Conservation (phyloP, 192 early-diverging fungal genomes). For the Backusella australiensis region DNA sequence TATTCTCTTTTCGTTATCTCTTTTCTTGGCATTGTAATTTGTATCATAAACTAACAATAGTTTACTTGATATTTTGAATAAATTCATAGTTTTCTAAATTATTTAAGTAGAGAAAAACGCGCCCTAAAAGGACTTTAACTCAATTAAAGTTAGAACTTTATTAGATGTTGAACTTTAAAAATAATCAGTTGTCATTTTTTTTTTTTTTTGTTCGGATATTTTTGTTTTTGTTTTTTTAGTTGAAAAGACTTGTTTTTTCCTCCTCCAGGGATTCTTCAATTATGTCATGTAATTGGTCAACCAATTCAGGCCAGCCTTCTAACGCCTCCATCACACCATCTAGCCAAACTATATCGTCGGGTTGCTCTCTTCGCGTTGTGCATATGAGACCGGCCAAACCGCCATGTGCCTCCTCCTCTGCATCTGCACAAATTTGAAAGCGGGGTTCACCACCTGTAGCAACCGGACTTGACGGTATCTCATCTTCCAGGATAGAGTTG, state of each 20-base stretch:
- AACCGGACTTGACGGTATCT: constrained; percentile 10
- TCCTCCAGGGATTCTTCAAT: constrained; percentile 13
- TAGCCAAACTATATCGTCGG: constrained; percentile 34
- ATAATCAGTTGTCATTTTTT: neutral
- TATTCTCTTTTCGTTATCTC: no score
- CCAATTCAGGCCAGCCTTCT: constrained; percentile 28
- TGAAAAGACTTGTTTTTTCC: no score
- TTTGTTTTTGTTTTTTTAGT: no score
- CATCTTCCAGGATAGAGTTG: constrained; percentile 14
- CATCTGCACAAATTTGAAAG: constrained; percentile 12
- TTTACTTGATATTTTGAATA: no score
- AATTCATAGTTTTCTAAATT: no score
- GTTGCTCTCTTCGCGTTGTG: constrained; percentile 20
- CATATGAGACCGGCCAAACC: constrained; percentile 18
- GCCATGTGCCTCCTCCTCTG: constrained; percentile 13
- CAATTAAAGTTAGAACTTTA: neutral
- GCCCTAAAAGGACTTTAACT: neutral
- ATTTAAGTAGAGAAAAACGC: no score
- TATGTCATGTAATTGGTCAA: constrained; percentile 30
- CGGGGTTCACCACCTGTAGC: neutral
- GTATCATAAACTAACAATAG: no score
- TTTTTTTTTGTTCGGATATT: no score
- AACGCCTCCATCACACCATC: constrained; percentile 20
- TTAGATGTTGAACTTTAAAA: neutral
- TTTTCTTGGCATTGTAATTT: no score